Evolutionary conservation across 306 rosid species (phyloP).

Genomic region (Vicia sativa): DNA sequence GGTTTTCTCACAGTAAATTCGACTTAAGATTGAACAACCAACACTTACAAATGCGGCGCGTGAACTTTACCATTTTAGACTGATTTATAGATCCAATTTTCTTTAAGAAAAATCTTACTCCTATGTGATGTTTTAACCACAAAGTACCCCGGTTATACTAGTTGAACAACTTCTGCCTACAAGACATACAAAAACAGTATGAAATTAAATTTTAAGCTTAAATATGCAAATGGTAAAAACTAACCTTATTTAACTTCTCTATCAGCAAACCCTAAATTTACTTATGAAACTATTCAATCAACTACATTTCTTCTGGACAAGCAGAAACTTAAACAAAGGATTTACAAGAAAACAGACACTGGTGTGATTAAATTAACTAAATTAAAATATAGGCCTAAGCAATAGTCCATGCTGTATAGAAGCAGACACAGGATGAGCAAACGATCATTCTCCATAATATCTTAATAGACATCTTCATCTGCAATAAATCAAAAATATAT

Average conservation of each 20-base stretch:
- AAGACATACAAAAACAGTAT: too few relatives aligned
- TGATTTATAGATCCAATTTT: too few relatives aligned
- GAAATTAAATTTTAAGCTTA: too few relatives aligned
- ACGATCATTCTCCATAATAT: constrained; percentile 25
- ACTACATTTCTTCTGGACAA: neutral
- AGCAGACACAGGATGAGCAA: neutral
- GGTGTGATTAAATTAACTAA: neutral
- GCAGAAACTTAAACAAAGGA: neutral
- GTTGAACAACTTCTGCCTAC: too few relatives aligned
- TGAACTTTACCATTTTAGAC: too few relatives aligned
- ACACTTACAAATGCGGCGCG: too few relatives aligned
- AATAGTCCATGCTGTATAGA: constrained; percentile 8
- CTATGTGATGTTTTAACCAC: too few relatives aligned
- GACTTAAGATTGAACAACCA: too few relatives aligned
- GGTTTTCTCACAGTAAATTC: too few relatives aligned
- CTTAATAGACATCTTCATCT: constrained; percentile 46
- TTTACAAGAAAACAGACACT: neutral
- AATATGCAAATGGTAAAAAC: neutral
- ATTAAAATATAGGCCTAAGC: neutral
- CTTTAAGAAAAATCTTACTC: too few relatives aligned
- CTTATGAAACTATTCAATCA: neutral
- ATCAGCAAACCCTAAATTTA: neutral
- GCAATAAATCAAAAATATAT: constrained; percentile 35
- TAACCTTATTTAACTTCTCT: constrained; percentile 3
- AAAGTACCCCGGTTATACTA: too few relatives aligned